Conservation (phyloP, 1,139 yeast species). For the Debaryomycetaceae sp. region DNA sequence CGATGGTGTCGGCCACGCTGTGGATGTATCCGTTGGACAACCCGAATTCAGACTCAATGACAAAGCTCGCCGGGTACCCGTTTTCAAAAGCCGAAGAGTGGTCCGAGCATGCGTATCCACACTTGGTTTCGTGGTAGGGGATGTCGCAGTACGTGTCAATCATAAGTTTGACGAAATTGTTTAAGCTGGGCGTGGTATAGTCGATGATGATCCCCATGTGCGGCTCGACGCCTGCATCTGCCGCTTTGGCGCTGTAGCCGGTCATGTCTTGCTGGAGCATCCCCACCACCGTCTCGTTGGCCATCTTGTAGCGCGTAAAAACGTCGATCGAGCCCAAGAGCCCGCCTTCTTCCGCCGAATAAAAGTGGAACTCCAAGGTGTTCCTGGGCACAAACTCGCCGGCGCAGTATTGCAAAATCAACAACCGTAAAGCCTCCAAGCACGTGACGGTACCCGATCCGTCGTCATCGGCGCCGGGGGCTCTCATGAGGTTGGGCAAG, state of each 20-base stretch:
- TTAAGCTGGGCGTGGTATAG: conserved; percentile 57
- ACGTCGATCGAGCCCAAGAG: conserved; percentile 82
- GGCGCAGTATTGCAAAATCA: conserved; percentile 33
- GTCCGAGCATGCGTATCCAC: conserved; percentile 94
- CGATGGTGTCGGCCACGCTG: conserved; percentile 75
- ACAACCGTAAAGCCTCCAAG: conserved; percentile 67
- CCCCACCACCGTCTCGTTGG: conserved; percentile 57
- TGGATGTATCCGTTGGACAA: conserved; percentile 69
- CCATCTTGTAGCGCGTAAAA: conserved; percentile 49
- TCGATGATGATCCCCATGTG: conserved; percentile 81
- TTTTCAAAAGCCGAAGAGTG: conserved; percentile 81
- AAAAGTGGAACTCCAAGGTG: conserved; percentile 88
- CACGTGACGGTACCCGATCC: conserved; percentile 84
- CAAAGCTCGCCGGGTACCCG: conserved; percentile 81
- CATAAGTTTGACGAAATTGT: conserved; percentile 57
- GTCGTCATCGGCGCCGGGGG: conserved; percentile 97
- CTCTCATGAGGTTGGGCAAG: conserved; percentile 63
- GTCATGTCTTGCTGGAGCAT: conserved; percentile 97
- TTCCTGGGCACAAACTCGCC: conserved; percentile 55
- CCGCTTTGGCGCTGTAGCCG: conserved; percentile 62
- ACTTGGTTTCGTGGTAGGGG: conserved; percentile 66
- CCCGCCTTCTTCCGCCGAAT: conserved; percentile 95
- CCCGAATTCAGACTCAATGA: conserved; percentile 70
- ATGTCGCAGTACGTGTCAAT: conserved; percentile 60
- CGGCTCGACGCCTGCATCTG: conserved; percentile 55